Percentiles rank a stretch among this genome's conserved stretches.
These are phyloP conservation scores for Neolentinus lepideus DNA, from an alignment of 1,284 basidiomycete genomes.

Conservation along the genomic window DNA sequence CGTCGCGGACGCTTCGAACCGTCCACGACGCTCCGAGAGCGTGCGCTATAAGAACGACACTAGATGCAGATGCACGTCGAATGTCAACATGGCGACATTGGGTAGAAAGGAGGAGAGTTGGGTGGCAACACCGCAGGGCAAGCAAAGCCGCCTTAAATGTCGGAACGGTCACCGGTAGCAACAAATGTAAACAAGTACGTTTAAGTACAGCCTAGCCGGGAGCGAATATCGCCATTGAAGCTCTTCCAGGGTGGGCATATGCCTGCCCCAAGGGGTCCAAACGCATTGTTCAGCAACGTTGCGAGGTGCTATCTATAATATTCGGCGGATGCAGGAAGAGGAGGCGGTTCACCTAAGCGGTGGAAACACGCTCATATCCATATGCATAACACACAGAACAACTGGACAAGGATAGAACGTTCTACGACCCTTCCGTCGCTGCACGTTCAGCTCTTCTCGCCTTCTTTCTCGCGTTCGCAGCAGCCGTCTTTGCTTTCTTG, in stretches of 20 bases:
- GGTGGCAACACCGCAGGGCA: slow-evolving; percentile 5
- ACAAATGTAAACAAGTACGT: slow-evolving; percentile 2
- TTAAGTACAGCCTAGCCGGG: neutral
- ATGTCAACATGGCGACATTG: slow-evolving; percentile 10
- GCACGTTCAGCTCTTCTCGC: slow-evolving; percentile 58
- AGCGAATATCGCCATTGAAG: neutral
- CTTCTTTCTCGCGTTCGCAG: slow-evolving; percentile 93
- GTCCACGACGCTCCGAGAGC: slow-evolving; percentile 32
- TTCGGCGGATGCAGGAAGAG: neutral
- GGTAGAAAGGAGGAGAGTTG: slow-evolving; percentile 7
- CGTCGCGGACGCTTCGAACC: slow-evolving; percentile 18
- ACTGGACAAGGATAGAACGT: neutral
- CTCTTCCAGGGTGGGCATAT: neutral
- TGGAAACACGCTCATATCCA: neutral
- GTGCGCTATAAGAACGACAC: slow-evolving; percentile 36
- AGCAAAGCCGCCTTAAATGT: neutral
- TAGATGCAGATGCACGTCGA: slow-evolving; percentile 18
- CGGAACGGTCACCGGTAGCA: neutral
- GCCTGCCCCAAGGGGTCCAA: neutral
- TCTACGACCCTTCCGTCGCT: neutral
- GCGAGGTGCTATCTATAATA: slow-evolving; percentile 1
- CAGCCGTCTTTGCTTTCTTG: slow-evolving; percentile 79
- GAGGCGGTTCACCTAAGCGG: neutral
- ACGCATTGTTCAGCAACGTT: neutral
- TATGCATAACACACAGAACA: neutral